A percentile compares a stretch with the other conserved stretches of the same genome.
phyloP scores from a whole-genome alignment of 2,329 filamentous ascomycete species.

The Arachnopeziza araneosa region DNA sequence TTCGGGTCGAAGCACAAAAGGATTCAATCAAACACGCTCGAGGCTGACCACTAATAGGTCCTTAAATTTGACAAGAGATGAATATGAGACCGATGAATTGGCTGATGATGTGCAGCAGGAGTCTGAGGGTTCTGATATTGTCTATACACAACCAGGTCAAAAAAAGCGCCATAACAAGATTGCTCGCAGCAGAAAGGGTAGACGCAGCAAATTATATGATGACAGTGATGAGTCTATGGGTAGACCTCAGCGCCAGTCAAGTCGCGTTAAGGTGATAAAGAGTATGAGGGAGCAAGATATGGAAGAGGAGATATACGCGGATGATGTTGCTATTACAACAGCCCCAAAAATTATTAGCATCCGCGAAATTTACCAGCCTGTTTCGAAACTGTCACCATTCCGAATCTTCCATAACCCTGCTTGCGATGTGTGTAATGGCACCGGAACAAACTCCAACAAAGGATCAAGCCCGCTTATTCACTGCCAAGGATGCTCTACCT shows the following conservation, averaged over 20 bases:
- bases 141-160: constrained; percentile 42
- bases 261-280: constrained; percentile 28
- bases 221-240: not conserved
- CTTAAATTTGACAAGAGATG: not conserved
- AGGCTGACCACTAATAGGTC: constrained; percentile 3
- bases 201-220: not conserved
- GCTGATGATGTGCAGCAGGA: constrained; percentile 15
- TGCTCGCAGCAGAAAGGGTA: not conserved
- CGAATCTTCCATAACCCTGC: constrained; percentile 58
- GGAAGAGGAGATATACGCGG: constrained; percentile 43
- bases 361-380: constrained; percentile 65
- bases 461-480: constrained; percentile 62
- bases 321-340: constrained; percentile 43
- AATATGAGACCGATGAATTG: constrained; percentile 23
- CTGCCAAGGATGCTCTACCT: constrained; percentile 84
- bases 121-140: constrained; percentile 43
- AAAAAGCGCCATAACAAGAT: constrained; percentile 5
- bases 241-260: constrained; percentile 30
- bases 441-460: constrained; percentile 48
- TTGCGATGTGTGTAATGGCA: constrained; percentile 67
- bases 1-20: not conserved
- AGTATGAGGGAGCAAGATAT: constrained; percentile 46
- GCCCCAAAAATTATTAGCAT: constrained; percentile 56
- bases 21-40: not conserved
- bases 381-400: constrained; percentile 61